Base-by-base conservation (phyloP, 108 stramenopile species). In the Pseudonitzschia delicatissima region DNA sequence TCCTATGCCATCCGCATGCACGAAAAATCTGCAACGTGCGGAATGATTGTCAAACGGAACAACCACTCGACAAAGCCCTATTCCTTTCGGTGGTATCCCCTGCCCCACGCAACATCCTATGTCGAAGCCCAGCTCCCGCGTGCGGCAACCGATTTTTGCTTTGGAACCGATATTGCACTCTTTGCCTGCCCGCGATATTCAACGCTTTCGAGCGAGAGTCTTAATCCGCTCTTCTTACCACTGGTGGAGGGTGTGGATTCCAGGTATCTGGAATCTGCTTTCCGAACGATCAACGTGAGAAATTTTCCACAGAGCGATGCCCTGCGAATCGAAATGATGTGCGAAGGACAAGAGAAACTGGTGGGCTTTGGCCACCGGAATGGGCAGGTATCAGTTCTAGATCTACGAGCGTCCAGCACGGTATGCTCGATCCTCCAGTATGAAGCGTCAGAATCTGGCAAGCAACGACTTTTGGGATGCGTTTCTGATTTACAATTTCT, bases 341-440 rank as follows among this genome's bases (percentile, higher is more conserved):
- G 72, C 29, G 26, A 68, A 23, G 13, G 31, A 4, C 47, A 75
- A 17, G 74, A 75, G 45, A 68, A 68, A 28, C 36, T 44, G 23
- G 2, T 75, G 21, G 74, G 51, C 29, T 75, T 75, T 75, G 74
- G 74, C 25, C 74, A 75, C 39, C 66, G 74, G 13, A 75, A 75
- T 45, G 74, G 74, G 5, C 67, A 63, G 48, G 67, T 75, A 8
- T 75, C 74, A 2, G n/a, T 75, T 29, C 62, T 75, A 61, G 74
- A 75, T 34, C 45, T 68, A 50, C 48, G 74, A 26, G 65, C 62
- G 32, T 63, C 66, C 4, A 21, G 33, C 4, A 57, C 62, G 5
- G 49, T 66, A 55, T 42, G 45, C 44, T 37, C 67, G 48, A 75
- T 68, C 28, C 34, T 68, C 39, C 74, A 62, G 5, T 40, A 11